phyloP scores from a whole-genome alignment of 305 asterid genomes.

The Plantago coronopus region DNA sequence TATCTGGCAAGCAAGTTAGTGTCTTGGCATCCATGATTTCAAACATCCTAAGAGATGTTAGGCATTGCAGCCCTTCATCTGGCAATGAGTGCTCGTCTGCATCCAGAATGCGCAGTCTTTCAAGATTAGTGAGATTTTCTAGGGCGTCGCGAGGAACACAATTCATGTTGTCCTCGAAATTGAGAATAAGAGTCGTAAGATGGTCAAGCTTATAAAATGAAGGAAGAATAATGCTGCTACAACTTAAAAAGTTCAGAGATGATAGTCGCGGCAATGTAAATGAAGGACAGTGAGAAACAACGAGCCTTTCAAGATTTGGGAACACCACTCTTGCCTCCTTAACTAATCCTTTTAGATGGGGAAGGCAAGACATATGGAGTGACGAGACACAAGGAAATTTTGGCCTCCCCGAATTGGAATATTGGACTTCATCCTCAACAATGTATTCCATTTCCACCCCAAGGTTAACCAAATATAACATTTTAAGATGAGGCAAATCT shows the following conservation, averaged over 20 bases:
- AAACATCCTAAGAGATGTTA: background rate
- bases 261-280: slow-evolving; percentile 4
- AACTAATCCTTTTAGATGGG: slow-evolving; percentile 1
- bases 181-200: background rate
- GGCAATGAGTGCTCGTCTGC: background rate
- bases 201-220: background rate
- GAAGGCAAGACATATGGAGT: background rate
- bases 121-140: slow-evolving; percentile 2
- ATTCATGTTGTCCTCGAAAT: background rate
- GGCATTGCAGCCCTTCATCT: background rate
- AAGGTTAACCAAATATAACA: background rate
- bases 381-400: background rate
- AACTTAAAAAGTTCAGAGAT: background rate
- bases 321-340: background rate
- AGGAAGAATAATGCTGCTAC: background rate
- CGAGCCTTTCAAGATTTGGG: background rate
- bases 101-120: background rate
- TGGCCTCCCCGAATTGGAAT: background rate
- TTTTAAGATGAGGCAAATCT: background rate
- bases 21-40: background rate
- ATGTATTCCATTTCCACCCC: background rate
- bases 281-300: background rate
- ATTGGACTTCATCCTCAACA: background rate
- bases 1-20: background rate
- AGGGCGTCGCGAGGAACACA: background rate